Evolutionary conservation across 192 early-diverging fungal genomes (phyloP).

Genomic region (Coemansia sp.): DNA sequence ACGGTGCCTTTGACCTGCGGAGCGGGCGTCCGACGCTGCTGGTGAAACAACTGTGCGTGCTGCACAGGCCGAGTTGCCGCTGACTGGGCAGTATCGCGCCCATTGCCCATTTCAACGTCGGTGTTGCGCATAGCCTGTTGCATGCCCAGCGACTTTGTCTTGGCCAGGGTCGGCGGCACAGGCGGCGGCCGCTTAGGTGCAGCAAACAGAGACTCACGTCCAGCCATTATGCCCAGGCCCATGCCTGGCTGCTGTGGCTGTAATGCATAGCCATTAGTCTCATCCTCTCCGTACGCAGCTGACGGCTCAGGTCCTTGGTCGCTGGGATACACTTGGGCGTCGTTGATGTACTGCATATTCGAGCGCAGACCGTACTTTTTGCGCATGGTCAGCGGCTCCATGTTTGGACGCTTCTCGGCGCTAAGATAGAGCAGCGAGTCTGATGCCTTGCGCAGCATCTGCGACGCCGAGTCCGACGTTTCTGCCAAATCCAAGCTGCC

Average conservation of each 20-base stretch:
- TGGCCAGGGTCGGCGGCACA: constrained; percentile 20
- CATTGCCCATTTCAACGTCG: constrained; percentile 22
- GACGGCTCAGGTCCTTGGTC: constrained; percentile 40
- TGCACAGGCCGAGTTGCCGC: constrained; percentile 8
- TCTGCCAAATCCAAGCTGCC: constrained; percentile 1
- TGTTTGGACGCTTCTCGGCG: constrained; percentile 52
- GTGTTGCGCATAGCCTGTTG: background rate
- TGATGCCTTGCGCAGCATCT: constrained; percentile 50
- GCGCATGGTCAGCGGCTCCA: constrained; percentile 49
- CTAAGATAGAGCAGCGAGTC: constrained; percentile 50
- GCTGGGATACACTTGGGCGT: constrained; percentile 10
- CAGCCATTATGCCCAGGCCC: constrained; percentile 22
- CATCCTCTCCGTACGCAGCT: constrained; percentile 4
- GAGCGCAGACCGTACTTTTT: constrained; percentile 54
- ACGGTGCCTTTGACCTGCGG: constrained; percentile 33
- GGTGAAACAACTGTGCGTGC: constrained; percentile 42
- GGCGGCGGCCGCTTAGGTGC: constrained; percentile 19
- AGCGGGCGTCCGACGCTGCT: constrained; percentile 19
- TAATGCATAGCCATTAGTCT: background rate
- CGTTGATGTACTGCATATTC: constrained; percentile 47
- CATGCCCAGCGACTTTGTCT: constrained; percentile 27
- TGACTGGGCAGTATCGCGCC: constrained; percentile 12
- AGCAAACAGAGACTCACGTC: constrained; percentile 5
- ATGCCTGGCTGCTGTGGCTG: constrained; percentile 5
- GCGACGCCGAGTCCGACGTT: constrained; percentile 20